These are phyloP conservation scores for Aphanomyces invadans DNA, from an alignment of 352 stramenopile genomes.

Conservation along the genomic window DNA sequence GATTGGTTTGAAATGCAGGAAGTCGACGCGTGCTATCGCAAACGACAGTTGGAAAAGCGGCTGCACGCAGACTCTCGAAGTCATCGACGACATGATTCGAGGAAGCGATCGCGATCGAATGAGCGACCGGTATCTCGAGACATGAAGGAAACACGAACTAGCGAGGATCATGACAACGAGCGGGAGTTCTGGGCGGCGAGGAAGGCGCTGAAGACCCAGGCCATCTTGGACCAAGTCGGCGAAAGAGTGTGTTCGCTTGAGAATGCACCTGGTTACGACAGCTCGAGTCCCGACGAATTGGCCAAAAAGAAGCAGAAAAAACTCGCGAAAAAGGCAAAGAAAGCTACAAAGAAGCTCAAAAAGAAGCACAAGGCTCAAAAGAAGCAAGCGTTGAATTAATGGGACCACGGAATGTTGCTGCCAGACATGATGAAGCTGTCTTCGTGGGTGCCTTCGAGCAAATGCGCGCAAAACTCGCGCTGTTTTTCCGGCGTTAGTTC, in stretches of 20 bases:
- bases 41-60: constrained; percentile 4
- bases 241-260: constrained; percentile 6
- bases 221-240: background rate
- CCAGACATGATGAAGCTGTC: constrained; percentile 10
- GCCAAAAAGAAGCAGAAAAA: background rate
- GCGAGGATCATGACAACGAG: background rate
- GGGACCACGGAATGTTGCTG: background rate
- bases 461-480: constrained; percentile 9
- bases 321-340: background rate
- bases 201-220: background rate
- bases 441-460: constrained; percentile 11
- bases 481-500: constrained; percentile 12
- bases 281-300: background rate
- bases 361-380: constrained; percentile 11
- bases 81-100: background rate
- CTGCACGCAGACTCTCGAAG: background rate
- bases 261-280: constrained; percentile 12
- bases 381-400: background rate
- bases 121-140: background rate
- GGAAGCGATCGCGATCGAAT: constrained; percentile 1
- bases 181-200: constrained; percentile 11
- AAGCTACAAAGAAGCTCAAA: constrained; percentile 5
- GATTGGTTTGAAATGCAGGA: background rate
- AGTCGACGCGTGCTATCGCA: constrained; percentile 15
- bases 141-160: background rate